Percentiles rank a stretch among this genome's conserved stretches.
These are phyloP conservation scores for Phytophthora lateralis DNA, from an alignment of 352 stramenopile species.

Conservation along the genomic window DNA sequence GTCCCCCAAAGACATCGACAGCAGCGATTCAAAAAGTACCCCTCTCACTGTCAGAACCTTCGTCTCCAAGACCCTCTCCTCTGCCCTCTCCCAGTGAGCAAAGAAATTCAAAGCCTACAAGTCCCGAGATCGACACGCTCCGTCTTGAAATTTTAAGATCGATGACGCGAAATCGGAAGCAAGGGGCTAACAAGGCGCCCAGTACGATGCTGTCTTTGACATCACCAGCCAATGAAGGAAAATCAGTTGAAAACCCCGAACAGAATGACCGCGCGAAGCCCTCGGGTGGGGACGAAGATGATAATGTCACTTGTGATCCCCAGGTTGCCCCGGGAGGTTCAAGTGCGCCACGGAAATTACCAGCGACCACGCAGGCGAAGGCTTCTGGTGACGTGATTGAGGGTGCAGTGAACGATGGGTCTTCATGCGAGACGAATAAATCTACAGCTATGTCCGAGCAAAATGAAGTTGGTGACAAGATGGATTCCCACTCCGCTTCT, in stretches of 20 bases:
- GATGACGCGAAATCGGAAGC: slow-evolving; percentile 47
- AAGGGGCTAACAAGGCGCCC: slow-evolving; percentile 9
- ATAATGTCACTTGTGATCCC: background rate
- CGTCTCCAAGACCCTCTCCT: slow-evolving; percentile 1
- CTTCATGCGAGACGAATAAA: slow-evolving; percentile 14
- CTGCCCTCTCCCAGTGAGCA: background rate
- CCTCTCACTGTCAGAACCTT: slow-evolving; percentile 6
- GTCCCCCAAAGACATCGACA: slow-evolving; percentile 16
- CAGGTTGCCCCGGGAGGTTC: background rate
- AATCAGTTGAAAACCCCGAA: background rate
- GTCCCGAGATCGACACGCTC: slow-evolving; percentile 44
- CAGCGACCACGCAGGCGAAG: background rate
- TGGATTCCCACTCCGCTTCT: background rate
- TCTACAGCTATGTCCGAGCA: slow-evolving; percentile 6
- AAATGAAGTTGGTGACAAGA: slow-evolving; percentile 11
- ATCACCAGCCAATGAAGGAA: background rate
- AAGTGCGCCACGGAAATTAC: background rate
- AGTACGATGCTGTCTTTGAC: slow-evolving; percentile 4
- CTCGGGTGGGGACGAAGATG: background rate
- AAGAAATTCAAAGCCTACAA: slow-evolving; percentile 17
- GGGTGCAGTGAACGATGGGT: background rate
- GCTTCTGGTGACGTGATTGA: background rate
- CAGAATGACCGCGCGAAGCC: background rate
- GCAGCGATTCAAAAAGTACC: background rate
- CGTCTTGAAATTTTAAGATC: slow-evolving; percentile 54